Conservation (phyloP, 495 filamentous ascomycete species). For the Cercophora samala region DNA sequence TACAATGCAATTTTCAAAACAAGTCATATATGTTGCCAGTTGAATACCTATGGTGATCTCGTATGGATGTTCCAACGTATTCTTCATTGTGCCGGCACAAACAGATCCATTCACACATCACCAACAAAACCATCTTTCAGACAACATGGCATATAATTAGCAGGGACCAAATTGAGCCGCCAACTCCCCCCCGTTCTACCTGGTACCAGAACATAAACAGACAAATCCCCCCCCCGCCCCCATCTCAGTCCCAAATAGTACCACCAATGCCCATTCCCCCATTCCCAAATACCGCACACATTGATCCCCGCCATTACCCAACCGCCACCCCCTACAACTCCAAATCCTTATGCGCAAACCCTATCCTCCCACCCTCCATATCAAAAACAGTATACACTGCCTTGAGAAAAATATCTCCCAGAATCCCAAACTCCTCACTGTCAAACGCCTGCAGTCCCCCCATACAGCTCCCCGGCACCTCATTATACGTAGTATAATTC, state of each 20-base stretch:
- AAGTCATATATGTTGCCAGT: too few relatives aligned
- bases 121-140: neutral
- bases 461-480: slow-evolving; percentile 52
- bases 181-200: neutral
- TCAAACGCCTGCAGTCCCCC: slow-evolving; percentile 67
- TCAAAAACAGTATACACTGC: slow-evolving; percentile 74
- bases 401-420: slow-evolving; percentile 73
- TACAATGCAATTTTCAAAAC: too few relatives aligned
- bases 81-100: too few relatives aligned
- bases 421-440: slow-evolving; percentile 56
- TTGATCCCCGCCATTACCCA: too few relatives aligned
- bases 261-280: too few relatives aligned
- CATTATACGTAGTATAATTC: slow-evolving; percentile 55
- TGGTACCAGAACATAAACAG: neutral
- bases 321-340: neutral
- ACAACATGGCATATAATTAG: neutral
- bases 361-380: slow-evolving; percentile 61
- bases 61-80: too few relatives aligned
- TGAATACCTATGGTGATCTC: too few relatives aligned
- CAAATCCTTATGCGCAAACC: slow-evolving; percentile 55
- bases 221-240: neutral
- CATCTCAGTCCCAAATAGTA: neutral
- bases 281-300: too few relatives aligned
- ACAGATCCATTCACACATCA: neutral
- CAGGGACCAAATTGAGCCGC: neutral